These are phyloP conservation scores for Zygoascus biomembranicola DNA, from an alignment of 805 yeast genomes.

Conservation along the genomic window DNA sequence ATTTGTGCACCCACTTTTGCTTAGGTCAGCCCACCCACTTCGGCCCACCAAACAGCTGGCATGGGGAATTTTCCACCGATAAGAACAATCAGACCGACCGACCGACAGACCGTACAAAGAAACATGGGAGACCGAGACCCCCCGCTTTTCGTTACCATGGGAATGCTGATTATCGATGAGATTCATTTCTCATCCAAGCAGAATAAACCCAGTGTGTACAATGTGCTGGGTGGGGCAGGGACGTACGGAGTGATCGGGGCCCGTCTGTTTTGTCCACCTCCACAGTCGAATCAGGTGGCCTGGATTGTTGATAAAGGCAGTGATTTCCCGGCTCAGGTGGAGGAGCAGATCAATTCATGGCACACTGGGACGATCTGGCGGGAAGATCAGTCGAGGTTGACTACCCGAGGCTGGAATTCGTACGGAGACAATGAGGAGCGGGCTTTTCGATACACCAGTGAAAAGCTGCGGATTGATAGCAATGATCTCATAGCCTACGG, in stretches of 20 bases:
- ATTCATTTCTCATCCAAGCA: constrained; percentile 43
- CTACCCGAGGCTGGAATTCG: constrained; percentile 76
- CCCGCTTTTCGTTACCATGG: constrained; percentile 34
- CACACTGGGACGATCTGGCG: constrained; percentile 51
- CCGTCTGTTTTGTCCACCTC: constrained; percentile 36
- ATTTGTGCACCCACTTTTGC: too few species aligned
- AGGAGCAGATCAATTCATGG: constrained; percentile 48
- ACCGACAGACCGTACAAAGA: too few species aligned
- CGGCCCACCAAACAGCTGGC: too few species aligned
- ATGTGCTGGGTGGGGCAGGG: constrained; percentile 88
- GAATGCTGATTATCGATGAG: constrained; percentile 88
- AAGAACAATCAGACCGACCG: too few species aligned
- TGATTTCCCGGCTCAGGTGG: constrained; percentile 56
- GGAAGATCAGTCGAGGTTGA: constrained; percentile 41
- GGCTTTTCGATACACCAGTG: constrained; percentile 51
- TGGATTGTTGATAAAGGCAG: constrained; percentile 74
- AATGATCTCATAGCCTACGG: constrained; percentile 41
- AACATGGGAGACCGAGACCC: neutral
- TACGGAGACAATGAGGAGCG: constrained; percentile 59
- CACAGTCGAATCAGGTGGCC: constrained; percentile 33
- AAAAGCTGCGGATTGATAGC: constrained; percentile 51
- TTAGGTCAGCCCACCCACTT: too few species aligned
- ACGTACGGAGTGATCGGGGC: constrained; percentile 74
- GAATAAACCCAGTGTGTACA: constrained; percentile 26
- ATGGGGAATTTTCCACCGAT: too few species aligned